Evolutionary conservation across 306 rosid genomes (phyloP), one percentile per base, ranked within the genome.

Genomic region (Canavalia ensiformis): DNA sequence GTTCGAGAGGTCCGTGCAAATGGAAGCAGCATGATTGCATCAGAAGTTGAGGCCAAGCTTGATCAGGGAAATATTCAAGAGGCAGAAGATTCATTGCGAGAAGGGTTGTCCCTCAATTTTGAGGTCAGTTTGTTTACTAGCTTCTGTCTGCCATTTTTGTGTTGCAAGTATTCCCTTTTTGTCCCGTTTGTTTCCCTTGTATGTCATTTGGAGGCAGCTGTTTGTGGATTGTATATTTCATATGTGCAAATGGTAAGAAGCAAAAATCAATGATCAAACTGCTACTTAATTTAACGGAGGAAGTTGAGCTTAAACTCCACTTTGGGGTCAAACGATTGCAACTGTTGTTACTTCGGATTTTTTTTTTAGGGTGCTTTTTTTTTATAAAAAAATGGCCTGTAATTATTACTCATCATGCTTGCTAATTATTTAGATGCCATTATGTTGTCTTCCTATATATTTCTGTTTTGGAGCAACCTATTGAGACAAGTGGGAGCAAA

Each of bases 11-110:
- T 92, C 71, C 83, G 67, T 68, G 95, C 97, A 51, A 92, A 92
- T 90, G 98, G 97, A 76, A 63, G 80, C 67, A 52, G 77, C 70
- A 89, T 92, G 87, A 65, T 44, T 63, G 62, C 97, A 63, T 71
- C 91, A 12, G 95, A 90, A 75, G 95, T 92, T 76, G 94, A 91
- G 86, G 95, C 91, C 13, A 95, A 89, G 86, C 95, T 95, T 30
- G 97, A 92, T 72, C 91, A 95, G 85, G 98, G 98, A 81, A 91
- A 95, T 83, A 91, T 92, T 87, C 92, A 92, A 79, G 98, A 90
- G 83, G 98, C 98, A 0, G 98, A 95, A 78, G 82, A 91, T 42
- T 86, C 98, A 6, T 83, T 95, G 81, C 81, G 92, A 81, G 98
- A 95, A 51, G 97, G 97, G 54, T 76, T 95, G 78, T 92, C 97